Conservation (phyloP, 805 yeast species). For the Yamadazyma nakazawae region DNA sequence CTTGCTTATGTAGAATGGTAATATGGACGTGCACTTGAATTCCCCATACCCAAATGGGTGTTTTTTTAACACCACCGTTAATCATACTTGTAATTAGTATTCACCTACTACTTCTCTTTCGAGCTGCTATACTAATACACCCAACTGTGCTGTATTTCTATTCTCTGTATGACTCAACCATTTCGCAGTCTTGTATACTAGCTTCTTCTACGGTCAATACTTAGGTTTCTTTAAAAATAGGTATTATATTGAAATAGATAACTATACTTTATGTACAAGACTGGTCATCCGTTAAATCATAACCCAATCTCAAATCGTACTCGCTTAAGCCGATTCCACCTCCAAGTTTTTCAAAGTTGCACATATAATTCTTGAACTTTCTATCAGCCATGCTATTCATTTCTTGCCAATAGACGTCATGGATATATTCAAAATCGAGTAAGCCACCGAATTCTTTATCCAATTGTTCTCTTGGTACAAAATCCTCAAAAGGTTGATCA, state of each 20-base stretch:
- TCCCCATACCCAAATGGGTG: too few species aligned
- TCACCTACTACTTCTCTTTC: too few species aligned
- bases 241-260: not conserved
- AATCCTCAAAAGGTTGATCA: slow-evolving; percentile 55
- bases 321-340: slow-evolving; percentile 53
- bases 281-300: slow-evolving; percentile 1
- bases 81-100: too few species aligned
- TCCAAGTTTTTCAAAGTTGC: slow-evolving; percentile 44
- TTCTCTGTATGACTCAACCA: not conserved
- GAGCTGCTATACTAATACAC: too few species aligned
- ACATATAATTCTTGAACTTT: slow-evolving; percentile 30
- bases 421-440: slow-evolving; percentile 50
- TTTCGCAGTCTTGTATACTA: not conserved
- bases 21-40: too few species aligned
- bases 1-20: not conserved
- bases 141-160: too few species aligned
- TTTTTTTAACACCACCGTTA: too few species aligned
- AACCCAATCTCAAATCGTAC: slow-evolving; percentile 42
- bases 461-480: slow-evolving; percentile 51
- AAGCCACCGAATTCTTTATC: slow-evolving; percentile 49
- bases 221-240: too few species aligned
- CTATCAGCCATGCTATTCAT: slow-evolving; percentile 42
- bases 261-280: not conserved
- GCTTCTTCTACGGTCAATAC: not conserved
- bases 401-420: slow-evolving; percentile 52